Evolutionary conservation across 352 stramenopile genomes (phyloP), one percentile per base, ranked within the genome.

Genomic region (Globisporangium cystogenes): DNA sequence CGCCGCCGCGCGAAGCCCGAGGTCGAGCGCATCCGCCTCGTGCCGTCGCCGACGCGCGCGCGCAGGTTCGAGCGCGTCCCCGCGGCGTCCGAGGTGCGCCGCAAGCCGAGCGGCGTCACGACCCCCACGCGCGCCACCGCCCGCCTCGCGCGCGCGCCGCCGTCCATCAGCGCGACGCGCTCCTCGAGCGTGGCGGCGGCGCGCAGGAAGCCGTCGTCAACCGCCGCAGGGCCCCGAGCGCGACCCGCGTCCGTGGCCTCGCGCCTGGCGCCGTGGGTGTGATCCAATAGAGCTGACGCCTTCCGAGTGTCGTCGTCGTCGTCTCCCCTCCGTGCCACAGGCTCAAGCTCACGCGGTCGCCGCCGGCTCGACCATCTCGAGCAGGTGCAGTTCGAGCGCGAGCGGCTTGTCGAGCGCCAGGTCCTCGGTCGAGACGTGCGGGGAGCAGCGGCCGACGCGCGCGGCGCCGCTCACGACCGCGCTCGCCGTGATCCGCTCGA

Each of bases 371-470:
- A 16, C 11, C 21, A 64, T 33, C 1, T 57, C 48, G 21, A 72
- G 20, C 3, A 53, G 46, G 44, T 84, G 75, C 15, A 89, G 57
- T 8, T 83, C 60, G 23, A 89, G 50, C 20, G 67, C 60, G 2
- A 84, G 56, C 0, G 71, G 64, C 35, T 75, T 71, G 26, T 72
- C 59, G 23, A 81, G 42, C 8, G 66, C 67, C 4, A 89, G 47
- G 53, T 84, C 65, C 62, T 89, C 78, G 0, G 74, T 87, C 23
- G 72, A 81, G 26, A 87, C 23, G 41, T 89, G 78, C 6, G 74
- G 75, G 18, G 53, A 68, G 47, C 78, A 89, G 23, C 54, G 56
- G n/a, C 75, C 78, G 11, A 82, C 44, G 21, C 61, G 60, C 4
- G 39, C 54, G 0, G 44, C 61, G 11, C 48, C 27, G 1, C 36